Percentiles rank a stretch among this genome's conserved stretches.
Evolutionary conservation across 371 early-diverging fungal species (phyloP).

Genomic region (Funneliformis caledonium): DNA sequence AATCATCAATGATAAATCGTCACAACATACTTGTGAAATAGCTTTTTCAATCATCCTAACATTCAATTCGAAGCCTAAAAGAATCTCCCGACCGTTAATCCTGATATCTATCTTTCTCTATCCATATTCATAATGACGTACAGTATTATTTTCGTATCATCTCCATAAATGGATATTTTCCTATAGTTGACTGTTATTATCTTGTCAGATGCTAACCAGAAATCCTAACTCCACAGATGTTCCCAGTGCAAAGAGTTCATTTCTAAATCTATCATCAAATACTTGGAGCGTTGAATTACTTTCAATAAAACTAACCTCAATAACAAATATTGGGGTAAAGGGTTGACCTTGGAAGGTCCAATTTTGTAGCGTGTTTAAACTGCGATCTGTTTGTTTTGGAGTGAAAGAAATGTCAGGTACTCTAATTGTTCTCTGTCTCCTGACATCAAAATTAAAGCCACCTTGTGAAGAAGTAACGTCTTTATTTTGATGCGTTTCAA

Average conservation of each 20-base stretch:
- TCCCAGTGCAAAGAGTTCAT: conserved; percentile 14
- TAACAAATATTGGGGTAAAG: conserved; percentile 33
- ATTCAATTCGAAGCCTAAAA: conserved; percentile 5
- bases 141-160: conserved; percentile 11
- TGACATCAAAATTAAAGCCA: not conserved
- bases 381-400: too few relatives aligned
- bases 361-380: too few relatives aligned
- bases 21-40: conserved; percentile 19
- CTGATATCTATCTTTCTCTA: conserved; percentile 2
- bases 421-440: too few relatives aligned
- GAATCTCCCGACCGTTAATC: not conserved
- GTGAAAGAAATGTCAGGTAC: too few relatives aligned
- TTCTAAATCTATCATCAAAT: conserved; percentile 35
- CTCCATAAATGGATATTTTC: conserved; percentile 28
- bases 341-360: too few relatives aligned
- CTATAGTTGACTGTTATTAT: not conserved
- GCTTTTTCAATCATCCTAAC: conserved; percentile 9
- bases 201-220: not conserved
- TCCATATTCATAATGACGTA: conserved; percentile 15
- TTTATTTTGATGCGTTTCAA: not conserved
- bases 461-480: conserved; percentile 33
- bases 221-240: conserved; percentile 1
- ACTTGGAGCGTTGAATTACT: conserved; percentile 18
- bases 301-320: conserved; percentile 26
- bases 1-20: conserved; percentile 15